Conservation (phyloP, 805 yeast species). For the Cyberlindnera meyerae region DNA sequence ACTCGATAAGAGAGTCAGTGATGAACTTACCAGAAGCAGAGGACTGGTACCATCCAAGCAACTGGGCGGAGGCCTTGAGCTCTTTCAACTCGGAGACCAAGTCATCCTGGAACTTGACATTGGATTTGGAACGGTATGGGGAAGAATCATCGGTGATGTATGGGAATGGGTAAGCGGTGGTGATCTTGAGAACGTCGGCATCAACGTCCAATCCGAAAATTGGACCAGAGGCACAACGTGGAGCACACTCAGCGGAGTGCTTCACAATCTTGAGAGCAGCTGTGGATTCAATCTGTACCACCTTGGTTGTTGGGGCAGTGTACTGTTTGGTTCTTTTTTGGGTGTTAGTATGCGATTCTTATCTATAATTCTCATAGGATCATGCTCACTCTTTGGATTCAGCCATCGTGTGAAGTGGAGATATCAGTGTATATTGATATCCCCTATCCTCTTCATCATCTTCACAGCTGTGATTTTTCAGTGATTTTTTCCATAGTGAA, state of each 20-base stretch:
- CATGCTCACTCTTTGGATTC: conserved; percentile 9
- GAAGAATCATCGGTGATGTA: conserved; percentile 52
- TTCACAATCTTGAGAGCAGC: conserved; percentile 49
- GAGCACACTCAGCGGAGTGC: conserved; percentile 60
- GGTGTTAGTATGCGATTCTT: too few species aligned
- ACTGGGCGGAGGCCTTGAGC: conserved; percentile 61
- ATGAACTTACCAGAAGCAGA: conserved; percentile 66
- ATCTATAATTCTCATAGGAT: too few species aligned
- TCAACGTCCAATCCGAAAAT: conserved; percentile 69
- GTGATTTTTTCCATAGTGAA: not conserved
- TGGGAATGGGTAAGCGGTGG: conserved; percentile 70
- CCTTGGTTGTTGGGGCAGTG: conserved; percentile 16
- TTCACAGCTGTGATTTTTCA: not conserved
- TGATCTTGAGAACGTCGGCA: conserved; percentile 37
- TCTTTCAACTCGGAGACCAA: conserved; percentile 56
- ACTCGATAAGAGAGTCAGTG: conserved; percentile 61
- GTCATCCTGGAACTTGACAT: conserved; percentile 64
- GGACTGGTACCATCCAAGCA: conserved; percentile 79
- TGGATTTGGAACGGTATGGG: conserved; percentile 55
- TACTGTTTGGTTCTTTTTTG: conserved; percentile 3
- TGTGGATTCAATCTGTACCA: conserved; percentile 19
- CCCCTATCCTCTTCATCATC: too few species aligned
- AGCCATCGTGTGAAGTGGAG: too few species aligned
- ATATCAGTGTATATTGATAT: too few species aligned
- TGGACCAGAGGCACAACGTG: conserved; percentile 63